A percentile compares a stretch with the other conserved stretches of the same genome.
phyloP scores from a whole-genome alignment of 75 land plant species.

The Isoetes taiwanensis region DNA sequence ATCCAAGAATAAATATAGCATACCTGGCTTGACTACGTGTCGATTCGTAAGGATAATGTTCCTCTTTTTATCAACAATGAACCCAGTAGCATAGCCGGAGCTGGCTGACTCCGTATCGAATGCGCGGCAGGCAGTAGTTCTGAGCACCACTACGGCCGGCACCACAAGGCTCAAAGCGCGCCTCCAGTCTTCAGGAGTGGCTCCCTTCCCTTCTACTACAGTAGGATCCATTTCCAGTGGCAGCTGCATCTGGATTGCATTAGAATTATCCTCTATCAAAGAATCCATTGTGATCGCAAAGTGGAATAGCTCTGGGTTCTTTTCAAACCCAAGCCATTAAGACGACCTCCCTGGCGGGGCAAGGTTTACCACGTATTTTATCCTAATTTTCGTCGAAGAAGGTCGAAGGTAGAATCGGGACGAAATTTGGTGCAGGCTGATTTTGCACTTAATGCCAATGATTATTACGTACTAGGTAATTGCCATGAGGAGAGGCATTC shows the following conservation, averaged over 20 bases:
- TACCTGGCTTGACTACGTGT: conserved; percentile 94
- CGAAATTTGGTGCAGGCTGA: no score
- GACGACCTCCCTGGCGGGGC: no score
- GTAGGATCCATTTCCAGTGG: conserved; percentile 62
- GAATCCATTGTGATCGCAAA: no score
- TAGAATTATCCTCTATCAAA: no score
- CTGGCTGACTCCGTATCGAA: conserved; percentile 89
- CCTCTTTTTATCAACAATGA: conserved; percentile 61
- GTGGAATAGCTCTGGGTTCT: no score
- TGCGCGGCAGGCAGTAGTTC: conserved; percentile 75
- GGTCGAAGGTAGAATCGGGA: no score
- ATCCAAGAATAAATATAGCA: not conserved
- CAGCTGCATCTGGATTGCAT: conserved; percentile 38
- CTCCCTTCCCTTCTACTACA: conserved; percentile 16
- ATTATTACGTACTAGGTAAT: no score
- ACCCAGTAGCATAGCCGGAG: conserved; percentile 87
- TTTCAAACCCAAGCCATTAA: no score
- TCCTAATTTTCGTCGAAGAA: no score
- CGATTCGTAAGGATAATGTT: conserved; percentile 90
- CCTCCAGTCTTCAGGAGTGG: conserved; percentile 82
- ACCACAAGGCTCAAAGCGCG: conserved; percentile 59
- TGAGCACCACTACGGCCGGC: conserved; percentile 81
- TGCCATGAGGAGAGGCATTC: no score
- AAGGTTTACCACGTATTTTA: no score
- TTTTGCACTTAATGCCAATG: no score